A percentile compares a stretch with the other conserved stretches of the same genome.
Evolutionary conservation across 495 filamentous ascomycete genomes (phyloP).

Genomic region (Penicillium simplicissimum): DNA sequence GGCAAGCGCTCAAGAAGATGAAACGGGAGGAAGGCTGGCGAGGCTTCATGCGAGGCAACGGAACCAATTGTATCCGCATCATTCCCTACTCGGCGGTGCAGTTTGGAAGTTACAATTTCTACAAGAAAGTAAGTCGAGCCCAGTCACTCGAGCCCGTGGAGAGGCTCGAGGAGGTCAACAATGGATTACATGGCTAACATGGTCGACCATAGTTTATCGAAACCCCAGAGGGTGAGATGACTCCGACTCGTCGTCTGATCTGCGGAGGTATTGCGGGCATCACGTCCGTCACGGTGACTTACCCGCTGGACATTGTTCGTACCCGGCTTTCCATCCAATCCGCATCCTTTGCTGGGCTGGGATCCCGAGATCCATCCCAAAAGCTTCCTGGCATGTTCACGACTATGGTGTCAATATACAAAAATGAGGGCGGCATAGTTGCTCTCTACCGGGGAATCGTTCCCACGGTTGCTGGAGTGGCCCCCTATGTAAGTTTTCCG

Average conservation of each 20-base stretch:
- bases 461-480: slow-evolving; percentile 92
- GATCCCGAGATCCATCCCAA: slow-evolving; percentile 37
- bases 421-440: slow-evolving; percentile 77
- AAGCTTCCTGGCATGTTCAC: slow-evolving; percentile 92
- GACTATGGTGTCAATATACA: slow-evolving; percentile 82
- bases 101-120: slow-evolving; percentile 96
- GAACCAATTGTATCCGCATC: slow-evolving; percentile 96
- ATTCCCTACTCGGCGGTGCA: slow-evolving; percentile 98
- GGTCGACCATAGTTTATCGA: slow-evolving; percentile 67
- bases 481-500: slow-evolving; percentile 74
- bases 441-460: slow-evolving; percentile 91
- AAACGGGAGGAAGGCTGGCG: slow-evolving; percentile 94
- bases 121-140: slow-evolving; percentile 72
- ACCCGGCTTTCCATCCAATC: slow-evolving; percentile 95
- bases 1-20: slow-evolving; percentile 89
- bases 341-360: slow-evolving; percentile 83
- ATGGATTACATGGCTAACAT: background rate
- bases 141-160: background rate
- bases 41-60: slow-evolving; percentile 96
- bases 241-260: slow-evolving; percentile 66
- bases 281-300: slow-evolving; percentile 81
- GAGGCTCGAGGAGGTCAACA: background rate
- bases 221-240: slow-evolving; percentile 65
- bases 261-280: slow-evolving; percentile 91
- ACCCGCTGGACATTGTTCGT: slow-evolving; percentile 93